phyloP scores from a whole-genome alignment of 2,329 filamentous ascomycete species.

The Penicillium frequentans region DNA sequence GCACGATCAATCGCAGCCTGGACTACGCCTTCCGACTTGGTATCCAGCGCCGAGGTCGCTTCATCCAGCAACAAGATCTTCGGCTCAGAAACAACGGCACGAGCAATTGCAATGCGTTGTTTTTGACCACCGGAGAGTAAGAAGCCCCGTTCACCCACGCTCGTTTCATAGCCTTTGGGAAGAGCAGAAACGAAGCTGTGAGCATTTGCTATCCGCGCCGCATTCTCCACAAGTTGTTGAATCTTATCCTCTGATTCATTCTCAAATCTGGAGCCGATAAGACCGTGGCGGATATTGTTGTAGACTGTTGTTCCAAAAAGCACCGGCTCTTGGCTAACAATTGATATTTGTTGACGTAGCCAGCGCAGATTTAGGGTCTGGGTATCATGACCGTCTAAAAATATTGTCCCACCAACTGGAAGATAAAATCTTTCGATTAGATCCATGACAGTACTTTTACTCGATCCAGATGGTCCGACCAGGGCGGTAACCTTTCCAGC shows the following conservation, averaged over 20 bases:
- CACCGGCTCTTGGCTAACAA: constrained; percentile 69
- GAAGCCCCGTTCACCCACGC: constrained; percentile 74
- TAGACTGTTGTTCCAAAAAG: constrained; percentile 67
- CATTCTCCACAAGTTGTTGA: constrained; percentile 58
- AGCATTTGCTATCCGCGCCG: constrained; percentile 67
- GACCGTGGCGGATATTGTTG: constrained; percentile 62
- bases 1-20: constrained; percentile 55
- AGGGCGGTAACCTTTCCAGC: constrained; percentile 60
- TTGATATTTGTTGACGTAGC: constrained; percentile 58
- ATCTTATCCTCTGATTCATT: constrained; percentile 32
- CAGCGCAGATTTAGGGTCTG: constrained; percentile 62
- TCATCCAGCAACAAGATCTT: constrained; percentile 72
- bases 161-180: constrained; percentile 66
- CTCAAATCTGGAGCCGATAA: constrained; percentile 43
- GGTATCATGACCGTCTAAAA: constrained; percentile 55
- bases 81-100: constrained; percentile 67
- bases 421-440: constrained; percentile 46
- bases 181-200: constrained; percentile 67
- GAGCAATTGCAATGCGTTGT: constrained; percentile 76
- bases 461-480: constrained; percentile 48
- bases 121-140: constrained; percentile 82
- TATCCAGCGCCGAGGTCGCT: constrained; percentile 68
- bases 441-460: constrained; percentile 48
- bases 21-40: constrained; percentile 55
- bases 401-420: constrained; percentile 47